Base-by-base conservation (phyloP, 2,329 filamentous ascomycete species). In the Parascedosporium putredinis region DNA sequence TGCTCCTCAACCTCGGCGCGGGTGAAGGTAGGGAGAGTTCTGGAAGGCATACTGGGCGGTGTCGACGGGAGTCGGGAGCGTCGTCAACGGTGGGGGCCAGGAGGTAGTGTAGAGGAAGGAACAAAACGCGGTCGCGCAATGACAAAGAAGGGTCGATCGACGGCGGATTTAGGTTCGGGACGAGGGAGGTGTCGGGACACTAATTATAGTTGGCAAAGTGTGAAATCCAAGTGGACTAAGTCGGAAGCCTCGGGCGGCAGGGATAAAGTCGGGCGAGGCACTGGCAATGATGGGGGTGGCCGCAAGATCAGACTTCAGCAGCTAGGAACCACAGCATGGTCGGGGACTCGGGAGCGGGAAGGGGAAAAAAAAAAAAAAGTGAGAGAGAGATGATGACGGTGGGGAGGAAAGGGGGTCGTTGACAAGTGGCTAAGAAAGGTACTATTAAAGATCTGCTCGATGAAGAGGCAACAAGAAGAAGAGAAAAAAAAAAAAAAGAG, bases 1-100 rank as follows among this genome's bases (percentile, higher is more conserved):
- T 95, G 89, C 58, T 81, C 73, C 65, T 84, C 81, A 61, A 98
- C 82, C 64, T 98, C 87, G 57, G 84, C 79, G 58, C 76, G 76
- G 46, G 87, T 84, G 62, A 97, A 84, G 24, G 84, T 91, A 51
- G 91, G 91, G 46, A 97, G 80, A 45, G 81, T 89, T 18, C 40
- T 43, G 5, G 48, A 49, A 38, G 47, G 36, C 47, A 49, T 49
- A 14, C 25, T 25, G 23, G 20, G 20, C 10, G 18, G 23, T 20
- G 20, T 16, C 20, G 38, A 14, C 18, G 18, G 14, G 3, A 24
- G n/a, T n/a, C n/a, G n/a, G n/a, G n/a, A n/a, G n/a, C n/a, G n/a
- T n/a, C n/a, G n/a, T n/a, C n/a, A n/a, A n/a, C n/a, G n/a, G n/a
- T n/a, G n/a, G n/a, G n/a, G n/a, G n/a, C n/a, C n/a, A 36, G 6